Base-by-base conservation (phyloP, 1,284 basidiomycete species). In the Grifola frondosa region DNA sequence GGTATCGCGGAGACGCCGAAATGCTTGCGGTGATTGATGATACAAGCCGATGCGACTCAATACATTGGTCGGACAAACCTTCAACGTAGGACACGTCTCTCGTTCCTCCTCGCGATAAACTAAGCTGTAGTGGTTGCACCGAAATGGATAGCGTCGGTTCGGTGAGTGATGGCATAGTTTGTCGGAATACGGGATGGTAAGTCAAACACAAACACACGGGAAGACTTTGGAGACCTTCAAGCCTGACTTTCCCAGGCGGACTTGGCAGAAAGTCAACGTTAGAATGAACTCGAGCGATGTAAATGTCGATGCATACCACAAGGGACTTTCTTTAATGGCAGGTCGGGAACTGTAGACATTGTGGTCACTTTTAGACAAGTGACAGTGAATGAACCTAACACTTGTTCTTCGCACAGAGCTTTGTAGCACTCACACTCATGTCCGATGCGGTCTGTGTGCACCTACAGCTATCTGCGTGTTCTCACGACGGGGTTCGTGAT, bases 151-250 rank as follows among this genome's bases (percentile, higher is more conserved):
- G 55, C 11, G 56, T 58, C 17, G 54, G 52, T n/a, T 48, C 46
- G n/a, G 39, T 58, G 41, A 7, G 37, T 45, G 40, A 52, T 48
- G 15, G 52, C 54, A 30, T 54, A 58, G 40, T 54, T 52, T 56
- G 34, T 7, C 19, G 21, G 30, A 41, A 26, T 24, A 41, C 15
- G 39, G 39, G 24, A 41, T 33, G 31, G 52, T 69, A 72, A 11
- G 48, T 44, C 69, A 71, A 70, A 42, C 57, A 60, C 3, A n/a
- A n/a, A n/a, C n/a, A n/a, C 67, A 66, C 5, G 70, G 56, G 42
- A 69, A 67, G 39, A 67, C 57, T 46, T 61, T 63, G 29, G 67
- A 70, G 6, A 75, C 70, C 51, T 70, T 69, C 45, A 72, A 53
- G 2, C 69, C 69, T 2, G 64, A 67, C 24, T 62, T 63, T 11